Base-by-base conservation (phyloP, 768 basidiomycete genomes). In the Boletellus emodensis region DNA sequence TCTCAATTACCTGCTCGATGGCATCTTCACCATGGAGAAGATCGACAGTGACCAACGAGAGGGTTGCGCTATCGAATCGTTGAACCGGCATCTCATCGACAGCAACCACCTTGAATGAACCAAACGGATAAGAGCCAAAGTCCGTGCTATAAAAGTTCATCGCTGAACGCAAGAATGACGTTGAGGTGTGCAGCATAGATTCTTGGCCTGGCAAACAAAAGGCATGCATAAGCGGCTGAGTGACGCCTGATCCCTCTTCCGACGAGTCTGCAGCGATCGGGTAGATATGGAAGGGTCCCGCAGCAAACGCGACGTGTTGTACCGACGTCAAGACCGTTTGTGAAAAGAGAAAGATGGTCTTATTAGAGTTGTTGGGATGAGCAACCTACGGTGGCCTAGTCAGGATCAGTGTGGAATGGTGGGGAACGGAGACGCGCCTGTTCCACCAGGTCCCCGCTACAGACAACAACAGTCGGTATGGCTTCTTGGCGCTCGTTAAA, bases 251-350 rank as follows among this genome's bases (percentile, higher is more conserved):
- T 33, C 83, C 80, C 51, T 86, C 85, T 47, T 85, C 84, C 37
- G 73, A 70, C 50, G 73, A 74, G 55, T 90, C 88, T 12, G 79
- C 68, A 34, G 84, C 80, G 43, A 91, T 83, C 11, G 82, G 72
- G 59, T 84, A 72, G 49, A 90, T 72, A 69, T 93, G 84, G 65
- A 98, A 98, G 4, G 95, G 94, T 2, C 96, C 96, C 10, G 91
- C 93, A 43, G 94, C 94, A 64, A 95, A 98, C 3, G 90, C 85
- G 52, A 99, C 84, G 62, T 98, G 96, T 65, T 98, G 96, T n/a
- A 87, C 90, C 18, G 94, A 94, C 0, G 94, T 94, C 20, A 87
- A 79, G 12, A 84, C 82, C 20, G 86, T 75, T 66, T 95, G 94
- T 6, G 87, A 82, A 67, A 93, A 98, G 40, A 94, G 76, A 69